Evolutionary conservation across 164 flowering plant species (phyloP), one percentile per base, ranked within the genome.

Genomic region (Chloranthus sessilifolius): DNA sequence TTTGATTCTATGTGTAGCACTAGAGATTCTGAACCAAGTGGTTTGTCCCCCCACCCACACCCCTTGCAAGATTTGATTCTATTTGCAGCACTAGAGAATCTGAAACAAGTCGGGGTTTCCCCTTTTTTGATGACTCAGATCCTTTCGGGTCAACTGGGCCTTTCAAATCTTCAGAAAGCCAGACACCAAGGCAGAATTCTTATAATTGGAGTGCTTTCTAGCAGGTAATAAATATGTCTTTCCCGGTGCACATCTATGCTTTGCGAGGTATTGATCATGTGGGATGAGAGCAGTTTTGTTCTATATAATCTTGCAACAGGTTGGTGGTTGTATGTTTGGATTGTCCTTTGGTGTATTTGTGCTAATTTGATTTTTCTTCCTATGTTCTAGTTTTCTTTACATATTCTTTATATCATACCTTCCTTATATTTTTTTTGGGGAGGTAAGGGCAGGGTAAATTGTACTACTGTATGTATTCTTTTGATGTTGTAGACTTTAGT

Each of bases 131-230:
- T 56, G 97, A 89, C 34, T 17, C 73, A 0, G 95, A 84, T 21
- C 95, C 94, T 5, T 89, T 89, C 44, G 90, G 86, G 41, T 73
- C 94, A 15, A 70, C 67, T 34, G 94, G 83, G 16, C 94, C 86
- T 22, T 89, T 86, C 40, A 82, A 82, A 67, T 76, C 86, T 28
- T 67, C 70, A 0, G 80, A 74, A 26, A 58, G 61, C 54, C 68
- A 69, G 48, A 66, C 71, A 14, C 68, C 80, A 7, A 79, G 69
- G 65, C 75, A 66, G 59, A 54, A 55, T 60, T 72, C 91, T 9
- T 81, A 75, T 29, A 66, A 61, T 52, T 82, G 88, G 83, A 68
- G 61, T 56, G 65, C 79, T 30, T 81, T 79, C 53, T 82, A 74
- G 76, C 29, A 19, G 27, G 44, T 34, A n/a, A 46, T 16, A 4